Percentiles rank a stretch among this genome's conserved stretches.
These are phyloP conservation scores for Mortierella sp. DNA, from an alignment of 371 early-diverging fungal genomes.

Conservation along the genomic window DNA sequence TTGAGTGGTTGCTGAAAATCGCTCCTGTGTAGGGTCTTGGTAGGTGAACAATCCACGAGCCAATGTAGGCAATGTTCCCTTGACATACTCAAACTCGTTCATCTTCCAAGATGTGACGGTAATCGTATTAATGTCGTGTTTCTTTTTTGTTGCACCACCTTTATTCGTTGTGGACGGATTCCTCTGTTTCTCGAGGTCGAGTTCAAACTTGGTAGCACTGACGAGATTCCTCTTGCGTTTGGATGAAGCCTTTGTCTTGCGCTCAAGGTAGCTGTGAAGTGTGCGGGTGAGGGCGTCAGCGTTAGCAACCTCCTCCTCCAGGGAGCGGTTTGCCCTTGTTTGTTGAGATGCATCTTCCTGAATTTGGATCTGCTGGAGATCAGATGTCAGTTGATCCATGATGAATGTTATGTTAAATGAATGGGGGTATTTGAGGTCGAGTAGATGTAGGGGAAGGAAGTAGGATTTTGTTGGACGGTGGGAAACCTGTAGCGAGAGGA, in stretches of 20 bases:
- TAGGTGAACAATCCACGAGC: conserved; percentile 90
- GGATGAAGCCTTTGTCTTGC: conserved; percentile 14
- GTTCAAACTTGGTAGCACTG: conserved; percentile 23
- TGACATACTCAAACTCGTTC: conserved; percentile 64
- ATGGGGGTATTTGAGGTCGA: background rate
- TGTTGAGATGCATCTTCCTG: conserved; percentile 4
- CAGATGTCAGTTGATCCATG: conserved; percentile 23
- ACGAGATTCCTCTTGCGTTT: conserved; percentile 38
- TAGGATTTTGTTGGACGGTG: background rate
- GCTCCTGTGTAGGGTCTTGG: conserved; percentile 18
- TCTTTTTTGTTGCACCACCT: background rate
- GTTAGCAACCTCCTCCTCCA: conserved; percentile 23
- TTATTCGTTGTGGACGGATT: background rate
- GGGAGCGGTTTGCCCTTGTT: background rate
- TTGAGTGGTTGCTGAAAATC: background rate
- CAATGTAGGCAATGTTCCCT: conserved; percentile 71
- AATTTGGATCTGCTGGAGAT: conserved; percentile 19
- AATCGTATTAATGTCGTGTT: background rate
- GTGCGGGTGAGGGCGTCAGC: conserved; percentile 38
- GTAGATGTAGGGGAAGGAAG: background rate
- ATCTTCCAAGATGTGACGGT: conserved; percentile 68
- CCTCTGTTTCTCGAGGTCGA: conserved; percentile 25
- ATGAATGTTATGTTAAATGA: background rate
- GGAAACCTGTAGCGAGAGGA: background rate
- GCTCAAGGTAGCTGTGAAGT: conserved; percentile 19